A percentile compares a stretch with the other conserved stretches of the same genome.
phyloP scores from a whole-genome alignment of 108 stramenopile species.

The Skeletonema tropicum region DNA sequence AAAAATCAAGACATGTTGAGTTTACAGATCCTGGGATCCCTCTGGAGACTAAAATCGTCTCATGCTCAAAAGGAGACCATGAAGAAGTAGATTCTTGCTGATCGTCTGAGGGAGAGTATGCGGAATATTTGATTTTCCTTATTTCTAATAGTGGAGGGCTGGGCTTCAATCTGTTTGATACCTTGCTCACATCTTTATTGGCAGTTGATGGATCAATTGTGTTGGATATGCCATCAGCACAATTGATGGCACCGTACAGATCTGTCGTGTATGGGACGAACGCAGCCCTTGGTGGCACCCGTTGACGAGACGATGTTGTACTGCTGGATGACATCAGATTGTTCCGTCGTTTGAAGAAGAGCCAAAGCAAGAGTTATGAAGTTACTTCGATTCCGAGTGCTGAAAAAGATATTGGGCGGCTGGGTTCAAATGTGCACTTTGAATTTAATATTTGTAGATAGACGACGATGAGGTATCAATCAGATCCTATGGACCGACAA shows the following conservation, averaged over 20 bases:
- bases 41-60: conserved; percentile 51
- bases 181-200: neutral
- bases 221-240: conserved; percentile 7
- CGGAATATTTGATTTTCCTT: conserved; percentile 24
- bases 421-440: no score
- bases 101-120: neutral
- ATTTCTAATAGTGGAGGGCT: conserved; percentile 45
- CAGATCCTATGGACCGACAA: no score
- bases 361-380: no score
- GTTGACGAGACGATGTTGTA: neutral
- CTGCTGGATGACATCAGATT: neutral
- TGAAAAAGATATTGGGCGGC: no score
- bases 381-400: no score
- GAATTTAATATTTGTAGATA: no score
- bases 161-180: conserved; percentile 17
- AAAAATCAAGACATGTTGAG: conserved; percentile 68
- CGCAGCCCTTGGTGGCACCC: conserved; percentile 14
- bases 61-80: conserved; percentile 17
- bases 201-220: neutral
- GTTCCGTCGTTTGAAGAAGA: neutral
- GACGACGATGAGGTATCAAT: no score
- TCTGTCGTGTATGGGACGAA: conserved; percentile 33
- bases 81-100: neutral
- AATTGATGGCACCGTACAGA: conserved; percentile 46
- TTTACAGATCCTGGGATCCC: conserved; percentile 64